Evolutionary conservation across 2,329 filamentous ascomycete genomes (phyloP).

Genomic region (Aurifilum marmelostoma): DNA sequence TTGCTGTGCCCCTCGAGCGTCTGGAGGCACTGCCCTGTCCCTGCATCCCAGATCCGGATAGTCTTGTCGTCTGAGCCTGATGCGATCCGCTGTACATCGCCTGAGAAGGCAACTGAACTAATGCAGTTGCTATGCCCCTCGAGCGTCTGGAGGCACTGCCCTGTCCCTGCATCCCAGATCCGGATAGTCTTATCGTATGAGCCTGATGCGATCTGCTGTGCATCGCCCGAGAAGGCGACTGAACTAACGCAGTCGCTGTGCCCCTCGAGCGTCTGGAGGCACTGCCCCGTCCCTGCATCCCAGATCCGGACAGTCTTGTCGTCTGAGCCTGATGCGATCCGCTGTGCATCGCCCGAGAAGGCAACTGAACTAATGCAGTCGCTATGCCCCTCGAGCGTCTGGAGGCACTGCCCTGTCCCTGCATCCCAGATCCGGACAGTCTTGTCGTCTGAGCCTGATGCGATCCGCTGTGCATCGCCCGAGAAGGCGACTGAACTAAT

Average conservation of each 20-base stretch:
- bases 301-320: too few relatives aligned
- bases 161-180: slow-evolving; percentile 5
- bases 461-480: slow-evolving; percentile 12
- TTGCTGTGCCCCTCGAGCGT: slow-evolving; percentile 9
- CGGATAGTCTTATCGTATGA: background rate
- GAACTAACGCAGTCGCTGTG: background rate
- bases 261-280: slow-evolving; percentile 25
- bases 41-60: slow-evolving; percentile 13
- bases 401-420: too few relatives aligned
- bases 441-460: background rate
- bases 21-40: background rate
- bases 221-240: slow-evolving; percentile 21
- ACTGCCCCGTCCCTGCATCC: too few relatives aligned
- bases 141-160: slow-evolving; percentile 24
- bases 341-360: too few relatives aligned
- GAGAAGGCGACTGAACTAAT: slow-evolving; percentile 16
- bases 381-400: too few relatives aligned
- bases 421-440: slow-evolving; percentile 11
- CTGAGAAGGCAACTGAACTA: slow-evolving; percentile 11
- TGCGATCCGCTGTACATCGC: background rate
- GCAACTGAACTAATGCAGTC: too few relatives aligned
- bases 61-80: slow-evolving; percentile 1
- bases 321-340: too few relatives aligned
- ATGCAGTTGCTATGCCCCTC: slow-evolving; percentile 10
- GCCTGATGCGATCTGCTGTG: background rate